Percentiles rank a stretch among this genome's conserved stretches.
These are phyloP conservation scores for Trichoderma atrobrunneum DNA, from an alignment of 2,329 filamentous ascomycete genomes.

Conservation along the genomic window DNA sequence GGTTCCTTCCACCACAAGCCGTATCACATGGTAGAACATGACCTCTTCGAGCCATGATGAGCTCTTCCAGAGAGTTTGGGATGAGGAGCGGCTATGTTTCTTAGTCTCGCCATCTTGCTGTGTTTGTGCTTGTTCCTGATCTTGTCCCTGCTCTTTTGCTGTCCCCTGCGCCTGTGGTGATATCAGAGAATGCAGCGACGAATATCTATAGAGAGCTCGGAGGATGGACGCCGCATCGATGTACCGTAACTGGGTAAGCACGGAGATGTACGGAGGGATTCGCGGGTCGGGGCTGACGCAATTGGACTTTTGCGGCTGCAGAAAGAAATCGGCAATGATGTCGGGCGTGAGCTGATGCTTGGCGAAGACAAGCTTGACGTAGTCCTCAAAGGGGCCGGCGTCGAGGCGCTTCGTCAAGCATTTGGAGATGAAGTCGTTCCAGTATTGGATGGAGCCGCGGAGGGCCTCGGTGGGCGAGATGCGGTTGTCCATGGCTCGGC, in stretches of 20 bases:
- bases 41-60: constrained; percentile 75
- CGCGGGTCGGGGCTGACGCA: constrained; percentile 56
- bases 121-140: not conserved
- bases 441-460: constrained; percentile 38
- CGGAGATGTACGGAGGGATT: constrained; percentile 57
- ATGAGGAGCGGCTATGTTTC: constrained; percentile 25
- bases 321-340: constrained; percentile 55
- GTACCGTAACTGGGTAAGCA: constrained; percentile 49
- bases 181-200: constrained; percentile 44
- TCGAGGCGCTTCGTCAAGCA: constrained; percentile 54
- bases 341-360: constrained; percentile 51
- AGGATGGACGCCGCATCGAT: constrained; percentile 57
- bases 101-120: constrained; percentile 5
- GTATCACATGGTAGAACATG: constrained; percentile 89
- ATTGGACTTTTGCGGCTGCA: constrained; percentile 51
- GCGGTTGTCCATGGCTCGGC: constrained; percentile 29
- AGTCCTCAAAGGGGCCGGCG: constrained; percentile 51
- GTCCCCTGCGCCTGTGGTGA: constrained; percentile 1
- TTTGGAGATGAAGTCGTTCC: constrained; percentile 50
- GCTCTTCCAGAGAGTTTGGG: constrained; percentile 47
- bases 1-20: constrained; percentile 65
- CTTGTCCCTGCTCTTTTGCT: constrained; percentile 7
- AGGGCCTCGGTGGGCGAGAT: constrained; percentile 26
- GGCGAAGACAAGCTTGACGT: constrained; percentile 47
- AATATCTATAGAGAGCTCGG: constrained; percentile 55